Conservation (phyloP, 495 filamentous ascomycete genomes). For the Sabuloglossum arenarium region DNA sequence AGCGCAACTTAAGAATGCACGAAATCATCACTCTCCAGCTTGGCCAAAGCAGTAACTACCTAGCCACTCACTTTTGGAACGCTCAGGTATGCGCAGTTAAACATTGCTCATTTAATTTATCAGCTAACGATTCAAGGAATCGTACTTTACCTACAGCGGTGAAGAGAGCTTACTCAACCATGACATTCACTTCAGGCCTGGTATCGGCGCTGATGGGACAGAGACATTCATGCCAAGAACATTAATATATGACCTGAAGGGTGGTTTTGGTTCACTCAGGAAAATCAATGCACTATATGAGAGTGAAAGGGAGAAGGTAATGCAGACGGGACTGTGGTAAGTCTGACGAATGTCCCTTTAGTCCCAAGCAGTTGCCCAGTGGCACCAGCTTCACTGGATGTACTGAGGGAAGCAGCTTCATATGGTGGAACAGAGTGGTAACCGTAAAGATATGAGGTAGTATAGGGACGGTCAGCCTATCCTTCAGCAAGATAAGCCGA, state of each 20-base stretch:
- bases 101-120: slow-evolving; percentile 6
- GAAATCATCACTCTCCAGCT: slow-evolving; percentile 91
- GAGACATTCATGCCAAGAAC: slow-evolving; percentile 88
- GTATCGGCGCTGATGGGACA: slow-evolving; percentile 58
- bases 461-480: slow-evolving; percentile 48
- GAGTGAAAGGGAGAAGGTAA: slow-evolving; percentile 28
- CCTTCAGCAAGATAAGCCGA: slow-evolving; percentile 40
- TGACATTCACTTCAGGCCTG: slow-evolving; percentile 77
- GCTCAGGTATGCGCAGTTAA: slow-evolving; percentile 36
- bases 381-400: neutral
- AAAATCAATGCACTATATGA: slow-evolving; percentile 85
- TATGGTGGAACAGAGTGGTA: neutral
- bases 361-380: neutral
- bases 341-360: slow-evolving; percentile 6
- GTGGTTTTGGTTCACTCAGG: slow-evolving; percentile 68
- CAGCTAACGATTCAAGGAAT: slow-evolving; percentile 38
- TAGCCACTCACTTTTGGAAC: slow-evolving; percentile 98
- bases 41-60: slow-evolving; percentile 78
- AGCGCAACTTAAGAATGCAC: slow-evolving; percentile 46
- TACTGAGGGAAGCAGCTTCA: neutral
- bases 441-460: neutral
- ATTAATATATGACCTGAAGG: slow-evolving; percentile 88
- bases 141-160: slow-evolving; percentile 80
- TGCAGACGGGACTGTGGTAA: slow-evolving; percentile 38
- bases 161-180: slow-evolving; percentile 60